A percentile compares a stretch with the other conserved stretches of the same genome.
Conservation (phyloP, 78 protist species). For the Salpingoeca rosetta region DNA sequence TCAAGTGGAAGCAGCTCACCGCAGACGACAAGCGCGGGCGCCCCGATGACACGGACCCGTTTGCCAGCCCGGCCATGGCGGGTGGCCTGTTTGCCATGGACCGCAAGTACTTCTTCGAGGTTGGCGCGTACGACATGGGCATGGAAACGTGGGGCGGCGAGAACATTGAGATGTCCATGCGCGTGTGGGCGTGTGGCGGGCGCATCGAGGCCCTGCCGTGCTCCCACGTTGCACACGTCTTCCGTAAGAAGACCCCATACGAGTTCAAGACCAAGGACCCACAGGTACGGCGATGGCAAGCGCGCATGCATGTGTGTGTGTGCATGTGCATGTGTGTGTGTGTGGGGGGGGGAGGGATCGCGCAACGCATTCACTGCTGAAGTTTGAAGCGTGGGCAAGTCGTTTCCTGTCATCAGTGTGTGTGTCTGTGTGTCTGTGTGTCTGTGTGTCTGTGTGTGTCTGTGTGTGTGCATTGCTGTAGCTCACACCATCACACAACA, state of each 20-base stretch:
- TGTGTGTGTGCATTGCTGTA: too few relatives aligned
- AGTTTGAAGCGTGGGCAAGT: too few relatives aligned
- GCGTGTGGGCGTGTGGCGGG: neutral
- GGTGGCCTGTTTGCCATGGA: conserved; percentile 8
- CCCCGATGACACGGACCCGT: neutral
- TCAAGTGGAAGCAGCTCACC: neutral
- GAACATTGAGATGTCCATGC: conserved; percentile 3
- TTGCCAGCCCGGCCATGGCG: neutral
- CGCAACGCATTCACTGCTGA: too few relatives aligned
- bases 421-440: too few relatives aligned
- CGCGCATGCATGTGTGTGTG: too few relatives aligned
- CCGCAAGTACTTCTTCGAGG: neutral
- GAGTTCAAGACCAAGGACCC: neutral
- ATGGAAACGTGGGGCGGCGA: neutral
- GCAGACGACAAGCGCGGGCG: neutral
- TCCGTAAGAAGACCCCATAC: neutral
- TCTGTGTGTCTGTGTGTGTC: too few relatives aligned
- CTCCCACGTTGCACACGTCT: neutral
- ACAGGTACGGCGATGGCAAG: too few relatives aligned
- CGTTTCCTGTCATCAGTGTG: too few relatives aligned
- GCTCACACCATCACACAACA: too few relatives aligned
- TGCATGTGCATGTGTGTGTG: too few relatives aligned
- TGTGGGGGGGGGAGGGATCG: too few relatives aligned
- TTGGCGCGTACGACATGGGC: neutral
- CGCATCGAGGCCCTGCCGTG: neutral